A percentile compares a stretch with the other conserved stretches of the same genome.
Conservation (phyloP, 2,329 filamentous ascomycete species). For the Aspergillus spinulosporus region DNA sequence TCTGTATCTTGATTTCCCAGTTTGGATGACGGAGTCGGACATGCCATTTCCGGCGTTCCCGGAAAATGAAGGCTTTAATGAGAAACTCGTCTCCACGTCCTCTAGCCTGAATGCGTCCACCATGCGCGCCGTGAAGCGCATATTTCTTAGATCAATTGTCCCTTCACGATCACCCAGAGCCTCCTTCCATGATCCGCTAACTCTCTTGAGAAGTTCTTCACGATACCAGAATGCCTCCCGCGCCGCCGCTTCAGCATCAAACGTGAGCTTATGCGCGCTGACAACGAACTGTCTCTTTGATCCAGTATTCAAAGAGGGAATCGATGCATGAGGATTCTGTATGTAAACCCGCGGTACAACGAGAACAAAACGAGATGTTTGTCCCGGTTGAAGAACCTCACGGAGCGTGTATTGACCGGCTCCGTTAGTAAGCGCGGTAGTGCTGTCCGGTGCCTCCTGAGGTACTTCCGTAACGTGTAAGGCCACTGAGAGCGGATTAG, state of each 20-base stretch:
- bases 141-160: conserved; percentile 71
- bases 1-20: conserved; percentile 49
- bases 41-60: conserved; percentile 1
- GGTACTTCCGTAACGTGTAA: conserved; percentile 50
- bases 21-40: conserved; percentile 35
- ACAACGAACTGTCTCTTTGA: conserved; percentile 93
- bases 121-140: conserved; percentile 74
- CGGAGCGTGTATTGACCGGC: conserved; percentile 35
- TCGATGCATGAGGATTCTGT: conserved; percentile 71
- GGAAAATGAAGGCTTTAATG: conserved; percentile 34
- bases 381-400: conserved; percentile 58
- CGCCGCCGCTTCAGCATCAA: conserved; percentile 73
- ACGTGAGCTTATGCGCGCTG: conserved; percentile 73
- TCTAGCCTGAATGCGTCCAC: conserved; percentile 80
- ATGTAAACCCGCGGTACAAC: conserved; percentile 74
- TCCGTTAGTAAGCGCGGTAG: conserved; percentile 15
- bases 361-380: conserved; percentile 71
- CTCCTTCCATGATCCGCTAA: conserved; percentile 72
- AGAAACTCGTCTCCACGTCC: conserved; percentile 67
- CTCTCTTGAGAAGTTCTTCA: conserved; percentile 70
- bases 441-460: conserved; percentile 8
- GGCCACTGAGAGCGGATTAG: conserved; percentile 69
- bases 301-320: conserved; percentile 77
- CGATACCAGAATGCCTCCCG: conserved; percentile 91
- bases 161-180: conserved; percentile 61